Evolutionary conservation across 1,284 basidiomycete species (phyloP).

Genomic region (Melanopsichium pennsylvanicum): DNA sequence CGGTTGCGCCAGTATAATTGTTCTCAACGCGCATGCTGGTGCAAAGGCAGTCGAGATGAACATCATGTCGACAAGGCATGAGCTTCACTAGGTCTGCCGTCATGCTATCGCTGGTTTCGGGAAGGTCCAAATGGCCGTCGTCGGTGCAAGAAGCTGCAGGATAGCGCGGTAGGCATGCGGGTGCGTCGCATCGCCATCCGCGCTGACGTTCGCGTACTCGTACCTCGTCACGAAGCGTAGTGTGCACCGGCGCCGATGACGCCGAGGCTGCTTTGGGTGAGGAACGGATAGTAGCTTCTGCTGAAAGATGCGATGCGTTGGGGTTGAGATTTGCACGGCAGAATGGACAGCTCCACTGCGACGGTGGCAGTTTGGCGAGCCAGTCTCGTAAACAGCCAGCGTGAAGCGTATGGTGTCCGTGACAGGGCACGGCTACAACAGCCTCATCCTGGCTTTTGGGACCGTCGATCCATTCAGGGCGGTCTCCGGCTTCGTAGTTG

Average conservation of each 20-base stretch:
- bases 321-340: slow-evolving; percentile 49
- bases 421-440: slow-evolving; percentile 60
- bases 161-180: slow-evolving; percentile 55
- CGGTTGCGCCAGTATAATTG: neutral
- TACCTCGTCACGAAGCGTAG: slow-evolving; percentile 54
- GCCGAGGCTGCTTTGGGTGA: slow-evolving; percentile 3
- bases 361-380: slow-evolving; percentile 53
- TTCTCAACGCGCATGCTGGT: slow-evolving; percentile 56
- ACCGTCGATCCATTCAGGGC: slow-evolving; percentile 56
- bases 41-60: slow-evolving; percentile 60
- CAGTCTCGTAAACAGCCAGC: slow-evolving; percentile 55
- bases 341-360: slow-evolving; percentile 62
- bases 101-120: slow-evolving; percentile 22
- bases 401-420: slow-evolving; percentile 60
- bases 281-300: neutral
- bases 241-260: neutral
- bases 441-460: slow-evolving; percentile 47
- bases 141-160: slow-evolving; percentile 19
- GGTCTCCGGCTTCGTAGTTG: slow-evolving; percentile 54
- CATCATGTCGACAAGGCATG: slow-evolving; percentile 56
- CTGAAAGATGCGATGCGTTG: neutral
- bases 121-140: slow-evolving; percentile 28
- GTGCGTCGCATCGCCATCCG: slow-evolving; percentile 59
- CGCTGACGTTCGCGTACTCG: slow-evolving; percentile 41
- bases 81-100: slow-evolving; percentile 46